Evolutionary conservation across 208 protist genomes (phyloP), one percentile per base, ranked within the genome.

Genomic region (Trypanosomatidae sp.): DNA sequence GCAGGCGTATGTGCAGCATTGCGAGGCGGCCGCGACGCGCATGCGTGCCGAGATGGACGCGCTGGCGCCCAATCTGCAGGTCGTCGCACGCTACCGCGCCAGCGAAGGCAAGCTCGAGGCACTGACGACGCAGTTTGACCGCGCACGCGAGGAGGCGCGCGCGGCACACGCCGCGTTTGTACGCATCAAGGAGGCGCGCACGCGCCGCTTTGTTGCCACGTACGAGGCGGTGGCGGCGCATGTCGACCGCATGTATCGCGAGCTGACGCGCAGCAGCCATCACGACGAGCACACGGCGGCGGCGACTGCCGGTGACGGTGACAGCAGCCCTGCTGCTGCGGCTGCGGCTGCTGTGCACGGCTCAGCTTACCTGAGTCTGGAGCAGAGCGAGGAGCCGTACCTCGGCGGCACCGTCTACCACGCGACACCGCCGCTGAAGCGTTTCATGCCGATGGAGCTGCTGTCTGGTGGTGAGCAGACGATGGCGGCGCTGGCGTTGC

Each of bases 381-480:
- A 99, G 50, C 81, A 97, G 47, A 59, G 67, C 13, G 87, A 97
- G 66, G 93, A 98, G 63, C 98, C 97, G 3, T 99, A 98, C 65
- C 55, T 97, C 0, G 68, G 66, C 23, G 96, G 96, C 43, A 95
- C 98, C 27, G 95, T 86, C 42, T 99, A 95, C 60, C 92, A 95
- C 48, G 94, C 91, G 23, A 99, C 97, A 33, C 97, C 97, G 6
- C 97, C 98, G 8, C 61, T 88, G 25, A 99, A 99, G 84, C 83
- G 92, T 22, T 99, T 97, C 59, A 92, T 92, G 65, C 88, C 93
- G 19, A 98, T 99, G 80, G 95, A 98, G 40, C 71, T 96, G 53
- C 79, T 99, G 7, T 98, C 90, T 21, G 98, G 98, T 48, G 98
- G 98, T 8, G 97, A 99, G 70, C 95, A 97, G 45, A 99, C 97